phyloP scores from a whole-genome alignment of 2,329 filamentous ascomycete genomes.

The Cercospora sp. region DNA sequence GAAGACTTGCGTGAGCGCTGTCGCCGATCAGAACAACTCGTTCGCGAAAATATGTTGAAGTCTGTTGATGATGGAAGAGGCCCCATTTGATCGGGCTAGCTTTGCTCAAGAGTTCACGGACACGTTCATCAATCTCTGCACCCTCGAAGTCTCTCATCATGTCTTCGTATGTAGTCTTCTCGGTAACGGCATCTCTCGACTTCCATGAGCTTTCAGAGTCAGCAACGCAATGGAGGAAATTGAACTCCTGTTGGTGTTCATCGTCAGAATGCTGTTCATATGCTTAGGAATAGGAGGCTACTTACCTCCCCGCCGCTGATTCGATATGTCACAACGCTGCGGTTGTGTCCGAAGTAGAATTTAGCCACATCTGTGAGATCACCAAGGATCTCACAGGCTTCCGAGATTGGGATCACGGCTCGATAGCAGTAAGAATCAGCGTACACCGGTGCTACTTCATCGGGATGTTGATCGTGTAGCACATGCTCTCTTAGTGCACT shows the following conservation, averaged over 20 bases:
- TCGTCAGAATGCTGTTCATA: neutral
- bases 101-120: slow-evolving; percentile 25
- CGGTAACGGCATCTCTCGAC: neutral
- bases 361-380: slow-evolving; percentile 7
- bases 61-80: slow-evolving; percentile 48
- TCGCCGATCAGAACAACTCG: slow-evolving; percentile 55
- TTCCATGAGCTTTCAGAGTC: neutral
- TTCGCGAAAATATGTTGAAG: slow-evolving; percentile 43
- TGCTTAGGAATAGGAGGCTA: neutral
- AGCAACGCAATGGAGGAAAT: slow-evolving; percentile 9
- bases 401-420: slow-evolving; percentile 59
- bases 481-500: slow-evolving; percentile 56
- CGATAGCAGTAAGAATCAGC: slow-evolving; percentile 63
- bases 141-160: slow-evolving; percentile 17
- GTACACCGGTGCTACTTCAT: slow-evolving; percentile 52
- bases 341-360: slow-evolving; percentile 3
- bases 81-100: slow-evolving; percentile 50
- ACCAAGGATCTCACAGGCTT: slow-evolving; percentile 30
- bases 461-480: slow-evolving; percentile 50
- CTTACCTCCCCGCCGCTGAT: slow-evolving; percentile 8
- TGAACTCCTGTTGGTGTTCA: neutral
- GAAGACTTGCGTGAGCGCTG: slow-evolving; percentile 58
- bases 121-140: slow-evolving; percentile 9
- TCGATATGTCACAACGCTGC: slow-evolving; percentile 8
- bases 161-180: slow-evolving; percentile 9